A percentile compares a stretch with the other conserved stretches of the same genome.
Evolutionary conservation across 148 eudicot species (phyloP).

Genomic region (Pouteria glomerata): DNA sequence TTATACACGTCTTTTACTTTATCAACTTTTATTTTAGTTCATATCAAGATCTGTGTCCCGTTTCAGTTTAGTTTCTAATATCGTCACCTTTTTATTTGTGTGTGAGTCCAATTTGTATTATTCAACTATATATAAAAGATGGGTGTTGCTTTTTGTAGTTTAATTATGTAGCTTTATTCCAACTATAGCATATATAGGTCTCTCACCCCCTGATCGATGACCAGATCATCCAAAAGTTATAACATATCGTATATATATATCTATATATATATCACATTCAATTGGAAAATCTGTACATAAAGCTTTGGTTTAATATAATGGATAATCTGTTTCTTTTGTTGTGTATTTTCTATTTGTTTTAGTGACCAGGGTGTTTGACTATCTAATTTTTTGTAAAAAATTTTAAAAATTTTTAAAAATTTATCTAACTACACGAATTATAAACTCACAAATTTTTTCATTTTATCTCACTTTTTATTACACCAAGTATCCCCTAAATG

Average conservation of each 20-base stretch:
- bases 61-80: background rate
- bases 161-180: background rate
- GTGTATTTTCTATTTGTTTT: no score
- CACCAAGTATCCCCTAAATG: no score
- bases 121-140: background rate
- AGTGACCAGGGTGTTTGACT: no score
- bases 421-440: no score
- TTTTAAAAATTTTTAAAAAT: no score
- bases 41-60: background rate
- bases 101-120: background rate
- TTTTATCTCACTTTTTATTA: no score
- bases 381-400: no score
- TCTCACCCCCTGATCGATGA: background rate
- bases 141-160: background rate
- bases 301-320: background rate
- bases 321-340: background rate
- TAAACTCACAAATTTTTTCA: no score
- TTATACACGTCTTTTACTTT: background rate
- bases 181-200: no score
- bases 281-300: no score
- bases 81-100: background rate
- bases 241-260: background rate
- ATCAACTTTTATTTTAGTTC: background rate
- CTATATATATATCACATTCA: no score
- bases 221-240: background rate